phyloP scores from a whole-genome alignment of 2,329 filamentous ascomycete species.

The Talaromyces sp. region DNA sequence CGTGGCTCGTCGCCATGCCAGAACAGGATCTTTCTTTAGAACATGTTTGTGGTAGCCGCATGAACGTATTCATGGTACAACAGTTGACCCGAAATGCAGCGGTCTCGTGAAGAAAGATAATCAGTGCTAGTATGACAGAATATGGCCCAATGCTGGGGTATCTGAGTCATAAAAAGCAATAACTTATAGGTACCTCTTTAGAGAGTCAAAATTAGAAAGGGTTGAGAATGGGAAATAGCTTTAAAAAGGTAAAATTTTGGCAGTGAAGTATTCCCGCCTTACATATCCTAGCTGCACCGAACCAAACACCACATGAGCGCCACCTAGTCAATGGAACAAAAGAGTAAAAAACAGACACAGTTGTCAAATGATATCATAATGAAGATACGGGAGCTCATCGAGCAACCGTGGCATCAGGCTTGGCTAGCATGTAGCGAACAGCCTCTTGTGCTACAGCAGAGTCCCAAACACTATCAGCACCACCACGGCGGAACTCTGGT shows the following conservation, averaged over 20 bases:
- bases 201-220: too few species aligned
- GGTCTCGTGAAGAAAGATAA: too few species aligned
- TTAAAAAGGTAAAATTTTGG: conserved; percentile 10
- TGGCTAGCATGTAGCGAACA: conserved; percentile 63
- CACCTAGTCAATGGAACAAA: conserved; percentile 16
- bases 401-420: conserved; percentile 38
- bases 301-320: conserved; percentile 31
- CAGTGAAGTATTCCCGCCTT: conserved; percentile 16
- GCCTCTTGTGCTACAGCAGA: conserved; percentile 63
- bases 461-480: conserved; percentile 65
- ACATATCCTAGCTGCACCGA: conserved; percentile 22
- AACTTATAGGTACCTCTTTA: too few species aligned
- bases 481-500: conserved; percentile 51
- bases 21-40: too few species aligned
- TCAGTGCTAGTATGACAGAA: too few species aligned
- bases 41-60: too few species aligned
- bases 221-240: background rate
- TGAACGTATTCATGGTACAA: too few species aligned
- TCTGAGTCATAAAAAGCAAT: too few species aligned
- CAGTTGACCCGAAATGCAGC: too few species aligned
- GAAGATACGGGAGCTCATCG: background rate
- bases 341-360: conserved; percentile 9
- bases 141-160: too few species aligned
- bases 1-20: too few species aligned
- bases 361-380: conserved; percentile 2